Conservation (phyloP, 805 yeast genomes). For the Metschnikowia santaceciliae region DNA sequence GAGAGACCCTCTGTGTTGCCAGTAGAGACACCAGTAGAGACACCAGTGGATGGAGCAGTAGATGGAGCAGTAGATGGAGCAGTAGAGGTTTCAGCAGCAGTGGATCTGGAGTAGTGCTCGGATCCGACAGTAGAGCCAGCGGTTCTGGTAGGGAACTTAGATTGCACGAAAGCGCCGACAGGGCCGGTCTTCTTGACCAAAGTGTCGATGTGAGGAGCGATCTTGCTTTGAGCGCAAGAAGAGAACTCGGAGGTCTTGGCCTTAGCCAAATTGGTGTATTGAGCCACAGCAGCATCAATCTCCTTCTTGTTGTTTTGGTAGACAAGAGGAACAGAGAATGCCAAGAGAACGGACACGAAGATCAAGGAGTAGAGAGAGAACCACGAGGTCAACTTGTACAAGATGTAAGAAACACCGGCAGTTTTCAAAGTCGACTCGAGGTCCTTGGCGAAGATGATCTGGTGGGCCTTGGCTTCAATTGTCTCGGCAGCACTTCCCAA, state of each 20-base stretch:
- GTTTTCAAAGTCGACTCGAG: conserved; percentile 70
- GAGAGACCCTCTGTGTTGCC: not conserved
- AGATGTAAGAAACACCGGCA: conserved; percentile 59
- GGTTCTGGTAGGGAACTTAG: conserved; percentile 62
- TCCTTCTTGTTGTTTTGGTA: conserved; percentile 73
- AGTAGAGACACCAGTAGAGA: conserved; percentile 26
- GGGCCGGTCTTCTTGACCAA: conserved; percentile 63
- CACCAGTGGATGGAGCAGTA: conserved; percentile 31
- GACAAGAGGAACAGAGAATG: conserved; percentile 72
- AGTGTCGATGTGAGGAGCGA: conserved; percentile 56
- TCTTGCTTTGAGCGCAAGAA: conserved; percentile 36
- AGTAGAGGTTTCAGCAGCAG: conserved; percentile 5
- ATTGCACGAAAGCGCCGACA: conserved; percentile 54
- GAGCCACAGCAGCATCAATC: conserved; percentile 62
- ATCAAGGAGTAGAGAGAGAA: conserved; percentile 68
- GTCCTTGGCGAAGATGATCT: conserved; percentile 62
- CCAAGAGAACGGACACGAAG: conserved; percentile 50
- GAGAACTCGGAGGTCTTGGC: conserved; percentile 46
- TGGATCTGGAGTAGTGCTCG: conserved; percentile 15
- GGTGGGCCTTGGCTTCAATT: conserved; percentile 51
- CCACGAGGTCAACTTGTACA: conserved; percentile 71
- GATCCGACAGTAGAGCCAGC: conserved; percentile 64
- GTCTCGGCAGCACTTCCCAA: conserved; percentile 44
- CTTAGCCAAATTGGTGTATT: conserved; percentile 42
- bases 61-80: conserved; percentile 21